Base-by-base conservation (phyloP, 306 rosid species). In the Cucurbita maxima region DNA sequence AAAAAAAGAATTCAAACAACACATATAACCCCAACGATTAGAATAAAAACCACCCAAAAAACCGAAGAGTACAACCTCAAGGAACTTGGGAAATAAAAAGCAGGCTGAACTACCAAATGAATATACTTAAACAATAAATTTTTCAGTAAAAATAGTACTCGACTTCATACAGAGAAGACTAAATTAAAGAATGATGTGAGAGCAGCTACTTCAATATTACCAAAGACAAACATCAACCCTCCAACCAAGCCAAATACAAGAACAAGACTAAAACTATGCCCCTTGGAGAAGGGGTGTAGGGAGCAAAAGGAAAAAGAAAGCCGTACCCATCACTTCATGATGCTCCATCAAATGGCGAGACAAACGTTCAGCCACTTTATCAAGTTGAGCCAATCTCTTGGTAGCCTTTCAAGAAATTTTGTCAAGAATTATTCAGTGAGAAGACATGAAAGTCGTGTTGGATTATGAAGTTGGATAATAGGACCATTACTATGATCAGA, bases 271-370 rank as follows among this genome's bases (percentile, higher is more conserved):
- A 20, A 30, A 34, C 22, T 69, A 30, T n/a, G 14, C 13, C 58
- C 58, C 43, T 22, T 47, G 57, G 73, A 15, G 73, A 8, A 68
- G 73, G 7, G 20, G 4, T 30, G 47, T 20, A 66, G 30, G 72
- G 5, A 36, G 45, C 11, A 10, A 41, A 72, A 8, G 54, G n/a
- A 60, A 43, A 78, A 59, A 68, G 19, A 59, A 43, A 76, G 58
- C 3, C 73, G 56, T 85, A 95, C 99, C 99, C 97, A 95, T 95
- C 82, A 95, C 99, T 95, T 95, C 96, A 80, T 95, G 96, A 81
- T 95, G 91, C 84, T 95, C 88, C 96, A 95, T 95, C 74, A 95
- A 96, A 66, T 95, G 94, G 72, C 81, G 89, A 71, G 99, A 95
- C 72, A 95, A 84, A 51, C 63, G 77, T 78, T 95, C 99, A 25